These are phyloP conservation scores for Emergomyces pasteurianus DNA, from an alignment of 2,329 filamentous ascomycete genomes.

Conservation along the genomic window DNA sequence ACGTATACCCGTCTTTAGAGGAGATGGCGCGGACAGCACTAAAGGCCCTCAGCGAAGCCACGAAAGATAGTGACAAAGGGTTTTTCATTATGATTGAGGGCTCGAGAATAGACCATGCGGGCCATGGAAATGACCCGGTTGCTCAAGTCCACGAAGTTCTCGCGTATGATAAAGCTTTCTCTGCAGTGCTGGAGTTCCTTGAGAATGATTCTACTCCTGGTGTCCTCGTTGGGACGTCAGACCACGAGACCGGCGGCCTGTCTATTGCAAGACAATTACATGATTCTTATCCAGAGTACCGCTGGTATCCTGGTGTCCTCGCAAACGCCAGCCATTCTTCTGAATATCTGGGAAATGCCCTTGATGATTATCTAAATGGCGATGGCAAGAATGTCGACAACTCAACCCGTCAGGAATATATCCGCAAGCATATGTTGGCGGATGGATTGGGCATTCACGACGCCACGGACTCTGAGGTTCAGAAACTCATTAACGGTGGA, in stretches of 20 bases:
- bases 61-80: constrained; percentile 70
- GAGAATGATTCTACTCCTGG: constrained; percentile 58
- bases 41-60: constrained; percentile 66
- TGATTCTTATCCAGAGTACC: constrained; percentile 52
- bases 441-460: constrained; percentile 67
- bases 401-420: constrained; percentile 47
- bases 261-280: constrained; percentile 63
- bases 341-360: constrained; percentile 54
- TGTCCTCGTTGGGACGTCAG: constrained; percentile 78
- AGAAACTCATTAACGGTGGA: constrained; percentile 45
- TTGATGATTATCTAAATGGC: constrained; percentile 46
- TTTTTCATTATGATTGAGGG: constrained; percentile 99
- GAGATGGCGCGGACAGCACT: constrained; percentile 85
- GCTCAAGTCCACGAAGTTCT: constrained; percentile 84
- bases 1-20: constrained; percentile 75
- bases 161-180: constrained; percentile 84
- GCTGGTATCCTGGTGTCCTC: constrained; percentile 74
- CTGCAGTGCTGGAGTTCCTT: constrained; percentile 73
- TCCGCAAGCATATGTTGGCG: constrained; percentile 55
- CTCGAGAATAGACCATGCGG: constrained; percentile 90
- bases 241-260: constrained; percentile 92
- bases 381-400: constrained; percentile 25
- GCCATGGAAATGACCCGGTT: constrained; percentile 71
- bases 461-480: constrained; percentile 58
- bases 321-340: constrained; percentile 66